A percentile compares a stretch with the other conserved stretches of the same genome.
Evolutionary conservation across 1,284 basidiomycete species (phyloP).

Genomic region (Cryptococcus sp.): DNA sequence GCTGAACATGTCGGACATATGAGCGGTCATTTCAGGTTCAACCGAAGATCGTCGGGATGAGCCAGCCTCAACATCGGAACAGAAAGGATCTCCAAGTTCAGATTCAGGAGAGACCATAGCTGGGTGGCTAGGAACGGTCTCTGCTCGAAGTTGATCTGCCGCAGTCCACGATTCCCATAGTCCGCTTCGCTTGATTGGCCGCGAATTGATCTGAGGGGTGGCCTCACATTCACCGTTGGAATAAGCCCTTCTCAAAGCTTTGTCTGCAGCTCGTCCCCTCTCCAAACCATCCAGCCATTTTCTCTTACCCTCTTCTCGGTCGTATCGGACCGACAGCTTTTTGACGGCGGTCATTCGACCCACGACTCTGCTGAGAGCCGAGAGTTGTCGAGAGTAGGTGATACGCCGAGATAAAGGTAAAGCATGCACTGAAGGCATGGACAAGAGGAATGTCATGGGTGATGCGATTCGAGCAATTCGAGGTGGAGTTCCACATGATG

Average conservation of each 20-base stretch:
- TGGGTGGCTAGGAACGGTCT: slow-evolving; percentile 11
- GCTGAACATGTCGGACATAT: background rate
- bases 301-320: slow-evolving; percentile 44
- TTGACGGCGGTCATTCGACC: slow-evolving; percentile 31
- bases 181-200: slow-evolving; percentile 18
- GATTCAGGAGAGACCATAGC: slow-evolving; percentile 10
- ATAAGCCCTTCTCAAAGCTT: slow-evolving; percentile 35
- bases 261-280: slow-evolving; percentile 32
- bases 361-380: slow-evolving; percentile 35
- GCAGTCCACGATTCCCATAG: slow-evolving; percentile 27
- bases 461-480: background rate
- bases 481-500: slow-evolving; percentile 13
- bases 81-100: too few species aligned
- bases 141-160: slow-evolving; percentile 18
- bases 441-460: slow-evolving; percentile 31
- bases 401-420: slow-evolving; percentile 28
- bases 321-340: slow-evolving; percentile 34
- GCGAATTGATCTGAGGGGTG: slow-evolving; percentile 4
- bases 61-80: too few species aligned
- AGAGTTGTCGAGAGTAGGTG: slow-evolving; percentile 30
- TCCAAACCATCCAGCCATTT: slow-evolving; percentile 42
- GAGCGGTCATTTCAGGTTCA: too few species aligned
- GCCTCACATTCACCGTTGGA: slow-evolving; percentile 25
- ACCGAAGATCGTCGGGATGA: too few species aligned
- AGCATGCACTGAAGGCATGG: slow-evolving; percentile 36